Percentiles rank a stretch among this genome's conserved stretches.
These are phyloP conservation scores for Cercospora berteroae DNA, from an alignment of 2,329 filamentous ascomycete species.

Conservation along the genomic window DNA sequence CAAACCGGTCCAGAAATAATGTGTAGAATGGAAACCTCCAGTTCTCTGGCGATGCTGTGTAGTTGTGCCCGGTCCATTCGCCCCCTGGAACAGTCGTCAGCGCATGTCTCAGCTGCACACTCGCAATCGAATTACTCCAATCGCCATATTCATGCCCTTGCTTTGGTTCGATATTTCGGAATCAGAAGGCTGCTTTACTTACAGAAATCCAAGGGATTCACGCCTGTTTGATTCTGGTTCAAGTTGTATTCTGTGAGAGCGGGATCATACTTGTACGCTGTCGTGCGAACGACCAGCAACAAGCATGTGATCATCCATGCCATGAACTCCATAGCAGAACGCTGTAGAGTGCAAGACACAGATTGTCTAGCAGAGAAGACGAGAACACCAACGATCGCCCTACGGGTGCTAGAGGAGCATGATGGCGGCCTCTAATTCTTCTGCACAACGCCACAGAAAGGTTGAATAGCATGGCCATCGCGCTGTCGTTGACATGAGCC, in stretches of 20 bases:
- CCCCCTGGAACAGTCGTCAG: constrained; percentile 37
- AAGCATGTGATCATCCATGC: constrained; percentile 1
- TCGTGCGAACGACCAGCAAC: not conserved
- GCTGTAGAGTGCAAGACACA: not conserved
- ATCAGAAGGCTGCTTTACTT: not conserved
- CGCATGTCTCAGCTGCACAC: not conserved
- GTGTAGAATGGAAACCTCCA: constrained; percentile 66
- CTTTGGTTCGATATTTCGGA: not conserved
- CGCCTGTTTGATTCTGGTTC: constrained; percentile 57
- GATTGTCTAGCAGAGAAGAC: not conserved
- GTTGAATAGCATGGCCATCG: not conserved
- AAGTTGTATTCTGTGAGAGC: constrained; percentile 55
- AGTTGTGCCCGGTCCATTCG: constrained; percentile 53
- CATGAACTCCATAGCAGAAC: not conserved
- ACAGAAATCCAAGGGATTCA: constrained; percentile 55
- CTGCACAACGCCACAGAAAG: not conserved
- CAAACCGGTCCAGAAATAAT: constrained; percentile 61
- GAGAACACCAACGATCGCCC: not conserved
- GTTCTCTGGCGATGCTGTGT: constrained; percentile 54
- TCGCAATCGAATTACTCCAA: not conserved
- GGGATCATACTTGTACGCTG: constrained; percentile 44
- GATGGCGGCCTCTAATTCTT: constrained; percentile 2
- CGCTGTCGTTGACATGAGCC: not conserved
- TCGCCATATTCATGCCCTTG: not conserved
- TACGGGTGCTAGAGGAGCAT: not conserved